A percentile compares a stretch with the other conserved stretches of the same genome.
Conservation (phyloP, 2,329 filamentous ascomycete species). For the Stemphylium lycopersici region DNA sequence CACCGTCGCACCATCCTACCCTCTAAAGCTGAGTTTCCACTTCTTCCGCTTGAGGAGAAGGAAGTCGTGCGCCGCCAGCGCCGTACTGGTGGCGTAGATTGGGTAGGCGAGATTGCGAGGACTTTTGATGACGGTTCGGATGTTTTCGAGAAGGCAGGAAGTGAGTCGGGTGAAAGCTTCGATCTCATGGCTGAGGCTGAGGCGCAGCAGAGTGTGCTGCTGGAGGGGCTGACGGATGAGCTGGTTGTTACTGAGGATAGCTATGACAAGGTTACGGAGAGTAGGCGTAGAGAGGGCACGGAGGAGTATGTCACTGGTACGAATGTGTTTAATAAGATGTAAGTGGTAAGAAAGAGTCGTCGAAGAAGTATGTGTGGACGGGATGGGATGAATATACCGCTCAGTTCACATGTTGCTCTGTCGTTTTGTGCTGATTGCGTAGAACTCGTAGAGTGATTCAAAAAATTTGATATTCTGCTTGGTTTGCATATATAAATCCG, state of each 20-base stretch:
- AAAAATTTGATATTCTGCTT: no score
- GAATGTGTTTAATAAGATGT: constrained; percentile 43
- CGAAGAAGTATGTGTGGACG: no score
- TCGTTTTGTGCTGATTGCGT: no score
- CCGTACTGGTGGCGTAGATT: constrained; percentile 44
- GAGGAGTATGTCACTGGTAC: constrained; percentile 27
- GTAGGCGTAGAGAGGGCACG: constrained; percentile 22
- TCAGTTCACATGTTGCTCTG: no score
- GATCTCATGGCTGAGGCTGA: constrained; percentile 55
- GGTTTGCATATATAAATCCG: no score
- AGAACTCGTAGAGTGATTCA: no score
- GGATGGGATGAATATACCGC: no score
- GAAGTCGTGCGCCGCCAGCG: constrained; percentile 46
- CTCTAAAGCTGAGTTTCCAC: constrained; percentile 32
- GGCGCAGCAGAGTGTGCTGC: constrained; percentile 46
- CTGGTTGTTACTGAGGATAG: constrained; percentile 11
- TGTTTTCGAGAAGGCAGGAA: constrained; percentile 38
- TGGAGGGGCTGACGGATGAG: constrained; percentile 31
- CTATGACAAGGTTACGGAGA: constrained; percentile 16
- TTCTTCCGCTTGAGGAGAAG: constrained; percentile 51
- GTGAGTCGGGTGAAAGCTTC: constrained; percentile 49
- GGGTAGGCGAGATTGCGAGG: constrained; percentile 48
- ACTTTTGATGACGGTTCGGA: constrained; percentile 45
- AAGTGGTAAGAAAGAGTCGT: no score
- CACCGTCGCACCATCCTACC: constrained; percentile 66